Percentiles rank a stretch among this genome's conserved stretches.
Conservation (phyloP, 2,329 filamentous ascomycete genomes). For the Phyllosticta citriasiana region DNA sequence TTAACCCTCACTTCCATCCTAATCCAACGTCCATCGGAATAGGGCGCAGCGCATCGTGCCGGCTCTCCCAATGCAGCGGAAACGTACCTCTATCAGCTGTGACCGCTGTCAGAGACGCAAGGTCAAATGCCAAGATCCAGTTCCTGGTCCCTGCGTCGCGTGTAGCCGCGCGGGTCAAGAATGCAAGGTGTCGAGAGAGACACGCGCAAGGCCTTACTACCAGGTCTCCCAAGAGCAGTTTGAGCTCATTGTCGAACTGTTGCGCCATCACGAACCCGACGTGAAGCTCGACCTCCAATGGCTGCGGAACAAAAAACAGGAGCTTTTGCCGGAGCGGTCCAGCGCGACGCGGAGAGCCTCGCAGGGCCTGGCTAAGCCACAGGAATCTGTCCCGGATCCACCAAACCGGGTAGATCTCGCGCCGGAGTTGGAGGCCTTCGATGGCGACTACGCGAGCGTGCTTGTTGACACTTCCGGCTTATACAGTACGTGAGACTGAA, state of each 20-base stretch:
- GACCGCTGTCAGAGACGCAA: not conserved
- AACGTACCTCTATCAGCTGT: not conserved
- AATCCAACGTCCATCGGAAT: not conserved
- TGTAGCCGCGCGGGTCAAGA: not conserved
- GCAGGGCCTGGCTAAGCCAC: not conserved
- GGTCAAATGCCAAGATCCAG: not conserved
- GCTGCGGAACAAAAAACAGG: not conserved
- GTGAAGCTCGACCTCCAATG: not conserved
- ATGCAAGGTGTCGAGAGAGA: not conserved
- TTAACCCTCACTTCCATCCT: not conserved
- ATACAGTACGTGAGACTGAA: not conserved
- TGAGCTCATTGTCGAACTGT: not conserved
- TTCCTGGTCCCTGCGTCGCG: not conserved
- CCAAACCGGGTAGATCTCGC: not conserved
- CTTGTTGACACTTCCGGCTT: not conserved
- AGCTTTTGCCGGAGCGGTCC: not conserved
- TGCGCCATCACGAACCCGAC: not conserved
- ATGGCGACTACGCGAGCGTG: not conserved
- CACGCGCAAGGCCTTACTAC: not conserved
- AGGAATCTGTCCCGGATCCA: not conserved
- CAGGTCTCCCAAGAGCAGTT: not conserved
- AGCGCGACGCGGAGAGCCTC: not conserved
- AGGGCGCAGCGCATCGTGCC: not conserved
- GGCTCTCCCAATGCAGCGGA: not conserved
- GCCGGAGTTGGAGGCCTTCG: not conserved